A percentile compares a stretch with the other conserved stretches of the same genome.
phyloP scores from a whole-genome alignment of 1,284 basidiomycete genomes.

The Ganoderma lingzhi region DNA sequence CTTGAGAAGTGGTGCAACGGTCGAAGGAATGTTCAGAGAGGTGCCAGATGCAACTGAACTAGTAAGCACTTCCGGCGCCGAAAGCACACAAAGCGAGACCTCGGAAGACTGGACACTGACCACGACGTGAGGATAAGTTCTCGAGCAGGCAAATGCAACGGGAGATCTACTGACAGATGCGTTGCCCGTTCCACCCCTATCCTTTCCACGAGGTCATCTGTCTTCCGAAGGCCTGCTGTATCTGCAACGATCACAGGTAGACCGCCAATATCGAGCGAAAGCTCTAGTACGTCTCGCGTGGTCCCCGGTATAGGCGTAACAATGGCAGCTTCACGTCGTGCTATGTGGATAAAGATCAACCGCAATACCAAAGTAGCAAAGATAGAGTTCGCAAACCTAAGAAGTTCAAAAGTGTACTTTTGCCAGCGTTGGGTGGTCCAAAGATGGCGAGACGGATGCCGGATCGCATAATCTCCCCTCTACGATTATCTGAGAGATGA shows the following conservation, averaged over 20 bases:
- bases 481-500: constrained; percentile 72
- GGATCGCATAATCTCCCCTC: constrained; percentile 85
- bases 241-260: constrained; percentile 83
- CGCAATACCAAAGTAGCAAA: background rate
- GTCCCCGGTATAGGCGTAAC: constrained; percentile 89
- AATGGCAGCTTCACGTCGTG: constrained; percentile 87
- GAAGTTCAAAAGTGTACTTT: constrained; percentile 86
- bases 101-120: constrained; percentile 71
- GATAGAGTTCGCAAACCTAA: constrained; percentile 58
- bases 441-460: constrained; percentile 88
- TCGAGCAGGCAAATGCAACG: background rate
- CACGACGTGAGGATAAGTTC: constrained; percentile 16
- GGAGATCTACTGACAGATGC: constrained; percentile 57
- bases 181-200: constrained; percentile 83
- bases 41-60: background rate
- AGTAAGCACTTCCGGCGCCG: constrained; percentile 61
- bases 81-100: constrained; percentile 80
- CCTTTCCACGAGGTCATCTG: constrained; percentile 78
- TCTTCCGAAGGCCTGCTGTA: constrained; percentile 84
- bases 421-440: constrained; percentile 91
- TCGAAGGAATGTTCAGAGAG: constrained; percentile 51
- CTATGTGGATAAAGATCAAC: constrained; percentile 46
- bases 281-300: constrained; percentile 85
- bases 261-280: constrained; percentile 88
- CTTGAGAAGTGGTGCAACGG: constrained; percentile 57